Percentiles rank a stretch among this genome's conserved stretches.
These are phyloP conservation scores for Brasenia schreberi DNA, from an alignment of 164 flowering plant species.

Conservation along the genomic window DNA sequence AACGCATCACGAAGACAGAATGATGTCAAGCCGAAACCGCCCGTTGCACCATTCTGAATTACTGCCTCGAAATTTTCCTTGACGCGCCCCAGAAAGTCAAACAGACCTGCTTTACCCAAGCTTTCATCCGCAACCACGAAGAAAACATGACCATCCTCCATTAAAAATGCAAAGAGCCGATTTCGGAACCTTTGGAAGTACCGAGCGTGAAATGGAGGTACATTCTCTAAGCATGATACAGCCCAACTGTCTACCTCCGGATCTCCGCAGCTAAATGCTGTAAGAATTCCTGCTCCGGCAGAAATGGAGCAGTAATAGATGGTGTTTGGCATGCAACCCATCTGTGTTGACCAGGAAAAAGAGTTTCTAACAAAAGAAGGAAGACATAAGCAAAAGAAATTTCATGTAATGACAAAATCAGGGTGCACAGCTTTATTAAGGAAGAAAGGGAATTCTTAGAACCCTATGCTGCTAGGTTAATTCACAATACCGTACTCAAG, in stretches of 20 bases:
- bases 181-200: conserved; percentile 44
- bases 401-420: too few species aligned
- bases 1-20: conserved; percentile 40
- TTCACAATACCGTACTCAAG: too few species aligned
- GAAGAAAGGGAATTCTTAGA: too few species aligned
- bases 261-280: conserved; percentile 35
- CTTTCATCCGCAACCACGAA: conserved; percentile 47
- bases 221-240: conserved; percentile 39
- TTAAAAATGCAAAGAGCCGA: conserved; percentile 48
- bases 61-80: conserved; percentile 57
- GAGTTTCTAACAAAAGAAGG: not conserved
- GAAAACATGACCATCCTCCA: conserved; percentile 60
- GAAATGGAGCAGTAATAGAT: conserved; percentile 55
- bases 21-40: conserved; percentile 26
- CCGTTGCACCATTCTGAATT: conserved; percentile 29
- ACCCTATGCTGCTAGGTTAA: too few species aligned
- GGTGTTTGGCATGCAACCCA: conserved; percentile 34
- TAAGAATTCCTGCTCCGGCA: conserved; percentile 30
- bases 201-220: conserved; percentile 58
- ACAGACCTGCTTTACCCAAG: conserved; percentile 30
- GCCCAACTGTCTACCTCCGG: conserved; percentile 47
- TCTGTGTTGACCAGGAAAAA: conserved; percentile 2
- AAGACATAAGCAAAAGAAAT: too few species aligned
- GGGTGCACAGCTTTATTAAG: too few species aligned
- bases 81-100: conserved; percentile 44